Conservation (phyloP, 2,329 filamentous ascomycete genomes). For the Cladophialophora psammophila region DNA sequence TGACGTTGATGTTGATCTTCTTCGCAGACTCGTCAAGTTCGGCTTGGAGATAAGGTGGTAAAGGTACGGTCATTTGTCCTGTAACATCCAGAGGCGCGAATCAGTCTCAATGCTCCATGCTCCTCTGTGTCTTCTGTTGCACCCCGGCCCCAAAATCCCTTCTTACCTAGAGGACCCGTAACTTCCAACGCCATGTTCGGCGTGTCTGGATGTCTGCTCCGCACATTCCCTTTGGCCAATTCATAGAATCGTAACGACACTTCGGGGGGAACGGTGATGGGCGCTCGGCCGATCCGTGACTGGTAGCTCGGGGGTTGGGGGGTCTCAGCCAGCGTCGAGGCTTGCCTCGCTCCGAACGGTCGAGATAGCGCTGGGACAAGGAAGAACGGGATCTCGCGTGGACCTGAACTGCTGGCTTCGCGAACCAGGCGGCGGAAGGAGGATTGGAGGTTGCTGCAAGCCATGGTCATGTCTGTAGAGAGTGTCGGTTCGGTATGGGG, state of each 20-base stretch:
- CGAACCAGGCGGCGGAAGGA: slow-evolving; percentile 64
- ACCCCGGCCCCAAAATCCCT: background rate
- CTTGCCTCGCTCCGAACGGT: slow-evolving; percentile 39
- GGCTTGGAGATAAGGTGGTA: slow-evolving; percentile 81
- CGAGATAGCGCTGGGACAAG: slow-evolving; percentile 71
- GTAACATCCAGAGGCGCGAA: slow-evolving; percentile 25
- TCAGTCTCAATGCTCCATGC: slow-evolving; percentile 30
- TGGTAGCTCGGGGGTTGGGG: slow-evolving; percentile 54
- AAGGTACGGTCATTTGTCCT: slow-evolving; percentile 77
- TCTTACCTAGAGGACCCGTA: slow-evolving; percentile 78
- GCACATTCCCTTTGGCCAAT: slow-evolving; percentile 65
- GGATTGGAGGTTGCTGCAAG: slow-evolving; percentile 68
- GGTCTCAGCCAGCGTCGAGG: slow-evolving; percentile 74
- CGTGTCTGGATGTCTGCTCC: slow-evolving; percentile 67
- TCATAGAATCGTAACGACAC: slow-evolving; percentile 76
- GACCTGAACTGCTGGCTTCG: slow-evolving; percentile 53
- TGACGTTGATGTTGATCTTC: slow-evolving; percentile 73
- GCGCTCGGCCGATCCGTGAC: slow-evolving; percentile 86
- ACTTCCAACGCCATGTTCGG: slow-evolving; percentile 73
- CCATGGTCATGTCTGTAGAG: slow-evolving; percentile 57
- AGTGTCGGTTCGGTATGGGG: background rate
- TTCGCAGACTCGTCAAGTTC: slow-evolving; percentile 68
- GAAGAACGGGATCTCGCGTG: slow-evolving; percentile 70
- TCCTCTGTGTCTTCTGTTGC: slow-evolving; percentile 23
- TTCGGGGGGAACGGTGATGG: slow-evolving; percentile 80